A percentile compares a stretch with the other conserved stretches of the same genome.
These are phyloP conservation scores for Petunia secreta DNA, from an alignment of 257 asterid species.

Conservation along the genomic window DNA sequence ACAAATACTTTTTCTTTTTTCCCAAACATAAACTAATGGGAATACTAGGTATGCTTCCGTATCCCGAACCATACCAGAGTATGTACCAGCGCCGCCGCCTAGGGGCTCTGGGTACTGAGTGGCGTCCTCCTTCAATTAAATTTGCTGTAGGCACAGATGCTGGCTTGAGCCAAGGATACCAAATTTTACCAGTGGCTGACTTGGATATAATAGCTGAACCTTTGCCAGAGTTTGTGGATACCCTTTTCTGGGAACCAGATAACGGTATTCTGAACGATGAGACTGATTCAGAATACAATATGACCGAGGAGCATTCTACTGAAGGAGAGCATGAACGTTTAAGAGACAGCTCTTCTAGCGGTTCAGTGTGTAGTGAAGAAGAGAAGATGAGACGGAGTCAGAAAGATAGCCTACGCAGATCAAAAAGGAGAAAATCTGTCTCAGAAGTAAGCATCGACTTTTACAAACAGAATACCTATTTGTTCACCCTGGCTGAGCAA, in stretches of 20 bases:
- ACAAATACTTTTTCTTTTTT: neutral
- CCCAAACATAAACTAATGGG: constrained; percentile 28
- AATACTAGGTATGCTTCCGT: constrained; percentile 89
- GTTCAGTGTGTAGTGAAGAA: constrained; percentile 60
- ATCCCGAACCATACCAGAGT: constrained; percentile 97
- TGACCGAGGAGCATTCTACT: constrained; percentile 67
- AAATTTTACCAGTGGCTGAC: constrained; percentile 80
- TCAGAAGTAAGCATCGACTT: constrained; percentile 64
- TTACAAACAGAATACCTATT: constrained; percentile 23
- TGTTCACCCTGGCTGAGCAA: constrained; percentile 40
- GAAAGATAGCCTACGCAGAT: constrained; percentile 65
- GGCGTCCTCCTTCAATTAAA: constrained; percentile 88
- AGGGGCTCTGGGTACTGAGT: constrained; percentile 87
- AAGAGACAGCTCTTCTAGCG: constrained; percentile 59
- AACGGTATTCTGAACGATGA: constrained; percentile 78
- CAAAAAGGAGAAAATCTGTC: constrained; percentile 68
- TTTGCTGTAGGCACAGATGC: constrained; percentile 86
- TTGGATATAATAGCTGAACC: constrained; percentile 79
- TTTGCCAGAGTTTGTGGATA: constrained; percentile 77
- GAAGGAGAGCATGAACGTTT: constrained; percentile 58
- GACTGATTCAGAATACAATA: constrained; percentile 87
- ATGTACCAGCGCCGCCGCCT: constrained; percentile 82
- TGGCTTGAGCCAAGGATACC: constrained; percentile 80
- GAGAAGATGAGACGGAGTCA: constrained; percentile 46
- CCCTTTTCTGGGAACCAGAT: constrained; percentile 95